Base-by-base conservation (phyloP, 768 basidiomycete species). In the Mycena metata region DNA sequence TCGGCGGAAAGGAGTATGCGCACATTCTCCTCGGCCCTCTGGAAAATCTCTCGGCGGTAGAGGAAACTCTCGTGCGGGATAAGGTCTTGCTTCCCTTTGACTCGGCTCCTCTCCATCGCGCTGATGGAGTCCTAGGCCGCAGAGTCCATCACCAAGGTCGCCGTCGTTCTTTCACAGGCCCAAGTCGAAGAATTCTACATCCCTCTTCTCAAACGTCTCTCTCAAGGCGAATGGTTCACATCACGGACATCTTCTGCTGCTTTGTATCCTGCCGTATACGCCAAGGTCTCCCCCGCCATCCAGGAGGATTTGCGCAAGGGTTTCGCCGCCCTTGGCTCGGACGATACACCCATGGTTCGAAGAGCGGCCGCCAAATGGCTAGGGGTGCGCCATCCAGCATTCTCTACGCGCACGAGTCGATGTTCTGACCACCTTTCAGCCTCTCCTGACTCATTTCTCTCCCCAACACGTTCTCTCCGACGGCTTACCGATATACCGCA, bases 311-410 rank as follows among this genome's bases (percentile, higher is more conserved):
- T 99, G 73, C 88, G 96, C 69, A 93, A 92, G 79, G 88, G 91
- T 59, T 99, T 94, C 74, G 85, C 90, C 11, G 86, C 88, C 36
- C 87, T 99, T 35, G 93, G 92, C 11, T 86, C 89, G 21, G 98
- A 99, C 77, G 98, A 99, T 76, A 99, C 98, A 15, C 98, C 98
- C 26, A 99, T 99, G 98, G 97, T 98, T 66, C 86, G 96, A 75
- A 87, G 98, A 69, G 96, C 97, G 30, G 96, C 96, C 52, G 96
- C 96, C 15, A 98, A 96, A 80, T 95, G 93, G 89, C 91, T 99
- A 51, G 97, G 95, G 54, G 96, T 98, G 79, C 77, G 95, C 88
- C 30, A 57, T n/a, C n/a, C 46, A 51, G 56, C 33, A 35, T 66
- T 13, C 72, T 33, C 57, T 67, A 49, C 36, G 39, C 43, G 39